Evolutionary conservation across 257 asterid species (phyloP), one percentile per base, ranked within the genome.

Genomic region (Solanum rostratum): DNA sequence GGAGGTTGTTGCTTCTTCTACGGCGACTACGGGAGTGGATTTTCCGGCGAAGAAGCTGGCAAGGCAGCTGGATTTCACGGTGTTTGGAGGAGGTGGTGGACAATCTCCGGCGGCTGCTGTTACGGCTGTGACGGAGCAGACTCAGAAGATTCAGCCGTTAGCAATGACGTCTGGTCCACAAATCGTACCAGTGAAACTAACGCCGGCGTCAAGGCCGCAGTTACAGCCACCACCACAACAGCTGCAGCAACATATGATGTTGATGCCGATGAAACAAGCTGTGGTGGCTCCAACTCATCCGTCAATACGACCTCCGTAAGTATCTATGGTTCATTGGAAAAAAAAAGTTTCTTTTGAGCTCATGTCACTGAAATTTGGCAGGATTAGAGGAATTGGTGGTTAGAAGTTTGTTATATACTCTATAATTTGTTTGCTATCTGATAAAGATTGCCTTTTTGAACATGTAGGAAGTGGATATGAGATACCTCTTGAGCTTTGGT

Each of bases 61-160:
- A 68, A 91, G 99, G 92, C 98, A 96, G 94, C 98, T 96, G 83
- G 99, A 96, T 91, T 96, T 96, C 84, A 93, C 95, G 74, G 95
- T 91, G 74, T 86, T 89, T 15, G 86, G 39, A 33, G 39, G 39
- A 33, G 39, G 39, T 33, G 39, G 39, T 33, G 39, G 85, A 20
- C 62, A 66, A 45, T 84, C 89, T 18, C 86, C 93, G 79, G 80
- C 79, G 65, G 78, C 78, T 19, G 71, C 71, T 14, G 49, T 68
- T 19, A 30, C 86, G 80, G 89, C 80, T 55, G 60, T 85, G 39
- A 84, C 88, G 79, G 90, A 89, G 84, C 62, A 80, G 22, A 39
- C 85, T 87, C 88, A 89, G 84, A 90, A 68, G 87, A 82, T 76
- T 27, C 90, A 74, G 91, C 19, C 89, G 37, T 80, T 69, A 79